Conservation (phyloP, 495 filamentous ascomycete species). For the Penicillium coprophilum region DNA sequence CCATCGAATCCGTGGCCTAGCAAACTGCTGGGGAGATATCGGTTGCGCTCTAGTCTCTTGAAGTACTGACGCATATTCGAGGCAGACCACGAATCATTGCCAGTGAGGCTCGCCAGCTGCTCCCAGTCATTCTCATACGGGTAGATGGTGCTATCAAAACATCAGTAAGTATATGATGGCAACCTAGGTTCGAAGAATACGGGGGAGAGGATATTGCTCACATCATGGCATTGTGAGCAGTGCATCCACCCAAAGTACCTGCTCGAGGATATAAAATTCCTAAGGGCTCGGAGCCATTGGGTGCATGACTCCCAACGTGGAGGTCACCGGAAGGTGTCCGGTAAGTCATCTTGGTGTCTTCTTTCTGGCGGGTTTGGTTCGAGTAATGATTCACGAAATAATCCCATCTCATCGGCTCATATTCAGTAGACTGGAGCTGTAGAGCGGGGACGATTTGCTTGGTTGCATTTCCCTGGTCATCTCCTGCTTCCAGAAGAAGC, state of each 20-base stretch:
- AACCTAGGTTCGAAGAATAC: not conserved
- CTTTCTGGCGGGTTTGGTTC: conserved; percentile 32
- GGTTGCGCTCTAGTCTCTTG: conserved; percentile 49
- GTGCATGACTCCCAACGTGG: conserved; percentile 38
- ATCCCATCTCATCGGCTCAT: conserved; percentile 42
- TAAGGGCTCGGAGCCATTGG: conserved; percentile 31
- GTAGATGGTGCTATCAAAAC: conserved; percentile 25
- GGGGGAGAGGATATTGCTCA: conserved; percentile 6
- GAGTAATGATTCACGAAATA: conserved; percentile 48
- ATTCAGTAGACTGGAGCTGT: conserved; percentile 40
- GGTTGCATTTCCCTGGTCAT: conserved; percentile 51
- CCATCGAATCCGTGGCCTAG: conserved; percentile 57
- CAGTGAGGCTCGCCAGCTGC: conserved; percentile 38
- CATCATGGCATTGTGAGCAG: conserved; percentile 48
- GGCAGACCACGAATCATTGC: conserved; percentile 39
- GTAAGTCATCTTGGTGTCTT: conserved; percentile 48
- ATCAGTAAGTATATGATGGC: not conserved
- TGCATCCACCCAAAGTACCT: conserved; percentile 46
- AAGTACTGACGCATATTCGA: conserved; percentile 44
- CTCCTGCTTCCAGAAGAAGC: conserved; percentile 61
- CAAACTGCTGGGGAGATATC: conserved; percentile 46
- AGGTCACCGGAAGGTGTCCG: conserved; percentile 33
- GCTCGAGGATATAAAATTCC: conserved; percentile 47
- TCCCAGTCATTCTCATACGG: conserved; percentile 48
- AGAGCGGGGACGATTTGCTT: conserved; percentile 38